Base-by-base conservation (phyloP, 1,284 basidiomycete genomes). In the Rhodotorula sp. region DNA sequence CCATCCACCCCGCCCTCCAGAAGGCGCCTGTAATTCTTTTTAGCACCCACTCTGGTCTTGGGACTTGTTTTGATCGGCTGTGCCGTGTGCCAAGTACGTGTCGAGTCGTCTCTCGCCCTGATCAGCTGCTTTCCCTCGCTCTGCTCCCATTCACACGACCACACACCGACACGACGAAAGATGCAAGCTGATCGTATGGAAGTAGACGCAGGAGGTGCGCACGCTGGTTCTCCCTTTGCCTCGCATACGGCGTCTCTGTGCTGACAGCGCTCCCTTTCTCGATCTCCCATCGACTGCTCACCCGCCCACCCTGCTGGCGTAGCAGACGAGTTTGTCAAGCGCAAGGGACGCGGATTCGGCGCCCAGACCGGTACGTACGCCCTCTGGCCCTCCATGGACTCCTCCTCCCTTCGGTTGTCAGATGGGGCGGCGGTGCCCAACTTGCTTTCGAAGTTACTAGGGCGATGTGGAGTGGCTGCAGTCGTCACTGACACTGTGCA, bases 341-440 rank as follows among this genome's bases (percentile, higher is more conserved):
- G 81, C 24, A 81, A 80, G 73, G 82, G 82, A 14, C 76, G 82
- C 67, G 81, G 81, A 15, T 81, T 82, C 68, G 77, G 79, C 37
- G 67, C 77, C 14, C 68, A 75, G 12, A 78, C 72, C 53, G 72
- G 78, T 69, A 74, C 46, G n/a, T n/a, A n/a, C n/a, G n/a, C n/a
- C n/a, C n/a, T n/a, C n/a, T n/a, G n/a, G n/a, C n/a, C n/a, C n/a
- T n/a, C n/a, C n/a, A n/a, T n/a, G n/a, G n/a, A n/a, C n/a, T n/a
- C n/a, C n/a, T n/a, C n/a, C n/a, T n/a, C n/a, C n/a, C n/a, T n/a
- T n/a, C n/a, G n/a, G n/a, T n/a, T n/a, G n/a, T n/a, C n/a, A n/a
- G n/a, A n/a, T n/a, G n/a, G n/a, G n/a, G n/a, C n/a, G 37, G 37
- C 37, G 37, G 37, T 24, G 49, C 22, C 49, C 22, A 22, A 22